These are phyloP conservation scores for Lophium mytilinum DNA, from an alignment of 495 filamentous ascomycete species.

Conservation along the genomic window DNA sequence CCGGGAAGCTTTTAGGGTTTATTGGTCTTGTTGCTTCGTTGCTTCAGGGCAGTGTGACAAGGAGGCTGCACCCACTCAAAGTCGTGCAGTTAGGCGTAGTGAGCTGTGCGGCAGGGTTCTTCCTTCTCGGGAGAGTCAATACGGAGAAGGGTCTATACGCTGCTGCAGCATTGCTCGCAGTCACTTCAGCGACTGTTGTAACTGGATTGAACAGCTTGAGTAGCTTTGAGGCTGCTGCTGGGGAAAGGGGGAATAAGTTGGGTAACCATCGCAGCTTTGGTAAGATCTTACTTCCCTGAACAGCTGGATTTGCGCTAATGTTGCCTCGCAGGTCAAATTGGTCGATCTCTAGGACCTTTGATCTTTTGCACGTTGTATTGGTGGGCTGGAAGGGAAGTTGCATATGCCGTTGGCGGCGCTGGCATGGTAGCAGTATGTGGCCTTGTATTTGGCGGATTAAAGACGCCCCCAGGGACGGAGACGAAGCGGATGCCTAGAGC, in stretches of 20 bases:
- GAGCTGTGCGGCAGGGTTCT: slow-evolving; percentile 70
- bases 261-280: slow-evolving; percentile 76
- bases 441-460: slow-evolving; percentile 63
- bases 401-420: slow-evolving; percentile 69
- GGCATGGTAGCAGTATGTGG: slow-evolving; percentile 68
- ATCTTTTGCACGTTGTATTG: slow-evolving; percentile 96
- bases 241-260: slow-evolving; percentile 75
- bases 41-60: slow-evolving; percentile 77
- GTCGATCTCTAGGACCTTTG: slow-evolving; percentile 75
- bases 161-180: slow-evolving; percentile 72
- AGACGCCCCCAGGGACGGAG: slow-evolving; percentile 29
- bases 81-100: slow-evolving; percentile 73
- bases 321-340: slow-evolving; percentile 58
- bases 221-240: slow-evolving; percentile 75
- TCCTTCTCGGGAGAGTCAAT: slow-evolving; percentile 61
- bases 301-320: neutral
- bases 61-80: slow-evolving; percentile 67
- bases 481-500: slow-evolving; percentile 4
- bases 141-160: slow-evolving; percentile 63
- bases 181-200: slow-evolving; percentile 89
- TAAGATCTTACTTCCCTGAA: slow-evolving; percentile 19
- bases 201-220: slow-evolving; percentile 86
- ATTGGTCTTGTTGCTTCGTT: slow-evolving; percentile 88
- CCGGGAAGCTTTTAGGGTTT: slow-evolving; percentile 82
- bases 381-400: slow-evolving; percentile 88